Evolutionary conservation across 495 filamentous ascomycete genomes (phyloP).

Genomic region (Aspergillus panamensis): DNA sequence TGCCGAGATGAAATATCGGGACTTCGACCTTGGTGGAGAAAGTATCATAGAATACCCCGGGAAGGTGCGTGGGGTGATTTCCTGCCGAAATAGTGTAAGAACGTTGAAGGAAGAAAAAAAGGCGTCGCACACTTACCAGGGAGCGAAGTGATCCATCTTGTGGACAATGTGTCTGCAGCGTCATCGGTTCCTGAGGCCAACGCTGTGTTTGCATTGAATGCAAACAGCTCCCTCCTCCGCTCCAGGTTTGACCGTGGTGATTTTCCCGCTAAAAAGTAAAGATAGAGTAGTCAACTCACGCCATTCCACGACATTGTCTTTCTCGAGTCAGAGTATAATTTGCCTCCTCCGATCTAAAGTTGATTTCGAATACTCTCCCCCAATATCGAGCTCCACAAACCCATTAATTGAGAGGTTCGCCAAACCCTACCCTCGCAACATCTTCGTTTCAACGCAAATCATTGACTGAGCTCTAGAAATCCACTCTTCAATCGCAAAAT

Average conservation of each 20-base stretch:
- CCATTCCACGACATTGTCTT: not conserved
- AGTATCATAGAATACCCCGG: not conserved
- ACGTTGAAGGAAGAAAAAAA: no score
- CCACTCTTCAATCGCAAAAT: no score
- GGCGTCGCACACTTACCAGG: not conserved
- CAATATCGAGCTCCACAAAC: not conserved
- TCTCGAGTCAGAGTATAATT: not conserved
- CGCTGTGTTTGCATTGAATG: conserved; percentile 37
- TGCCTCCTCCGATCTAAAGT: not conserved
- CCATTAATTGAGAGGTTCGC: not conserved
- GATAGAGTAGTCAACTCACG: not conserved
- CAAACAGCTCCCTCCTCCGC: conserved; percentile 31
- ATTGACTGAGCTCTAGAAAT: not conserved
- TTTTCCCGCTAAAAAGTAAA: conserved; percentile 8
- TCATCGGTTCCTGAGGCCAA: conserved; percentile 22
- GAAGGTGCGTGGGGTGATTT: not conserved
- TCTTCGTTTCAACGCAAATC: not conserved
- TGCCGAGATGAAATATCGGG: not conserved
- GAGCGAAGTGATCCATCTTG: not conserved
- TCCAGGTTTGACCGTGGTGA: not conserved
- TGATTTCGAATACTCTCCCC: no score
- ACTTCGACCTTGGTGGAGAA: not conserved
- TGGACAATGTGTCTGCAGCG: conserved; percentile 8
- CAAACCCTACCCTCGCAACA: not conserved
- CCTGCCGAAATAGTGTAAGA: not conserved